Conservation (phyloP, 805 yeast genomes). For the Candida koratica region DNA sequence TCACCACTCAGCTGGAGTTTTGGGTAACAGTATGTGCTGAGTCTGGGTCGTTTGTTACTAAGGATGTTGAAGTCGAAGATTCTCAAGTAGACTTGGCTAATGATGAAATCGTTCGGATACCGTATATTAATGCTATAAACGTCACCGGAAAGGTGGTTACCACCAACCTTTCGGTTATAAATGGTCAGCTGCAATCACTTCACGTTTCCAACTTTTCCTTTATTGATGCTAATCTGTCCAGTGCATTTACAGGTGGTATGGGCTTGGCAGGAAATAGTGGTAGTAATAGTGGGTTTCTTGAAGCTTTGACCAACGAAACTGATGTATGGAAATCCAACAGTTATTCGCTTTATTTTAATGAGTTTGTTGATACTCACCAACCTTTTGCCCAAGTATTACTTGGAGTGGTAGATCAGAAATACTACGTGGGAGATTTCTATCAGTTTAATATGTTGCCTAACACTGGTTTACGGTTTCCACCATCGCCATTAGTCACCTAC, state of each 20-base stretch:
- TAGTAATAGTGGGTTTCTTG: constrained; percentile 27
- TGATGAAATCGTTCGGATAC: constrained; percentile 16
- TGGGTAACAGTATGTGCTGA: constrained; percentile 25
- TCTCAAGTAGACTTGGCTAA: constrained; percentile 15
- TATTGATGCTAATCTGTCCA: constrained; percentile 22
- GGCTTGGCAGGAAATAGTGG: constrained; percentile 31
- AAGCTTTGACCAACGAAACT: constrained; percentile 14
- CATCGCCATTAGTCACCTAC: constrained; percentile 22
- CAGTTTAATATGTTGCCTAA: constrained; percentile 44
- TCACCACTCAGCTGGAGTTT: constrained; percentile 22
- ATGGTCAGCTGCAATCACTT: constrained; percentile 13
- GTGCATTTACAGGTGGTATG: constrained; percentile 28
- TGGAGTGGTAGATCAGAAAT: constrained; percentile 54
- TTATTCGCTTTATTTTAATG: constrained; percentile 32
- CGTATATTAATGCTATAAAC: constrained; percentile 24
- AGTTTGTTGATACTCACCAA: constrained; percentile 11
- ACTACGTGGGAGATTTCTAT: constrained; percentile 45
- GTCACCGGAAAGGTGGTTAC: constrained; percentile 28
- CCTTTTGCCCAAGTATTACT: constrained; percentile 41
- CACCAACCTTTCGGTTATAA: constrained; percentile 21
- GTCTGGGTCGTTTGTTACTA: constrained; percentile 21
- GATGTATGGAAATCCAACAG: constrained; percentile 27
- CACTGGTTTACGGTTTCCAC: constrained; percentile 45
- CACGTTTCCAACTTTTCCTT: constrained; percentile 24
- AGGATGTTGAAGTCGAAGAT: constrained; percentile 8